phyloP scores from a whole-genome alignment of 257 asterid species.

The Catharanthus roseus region DNA sequence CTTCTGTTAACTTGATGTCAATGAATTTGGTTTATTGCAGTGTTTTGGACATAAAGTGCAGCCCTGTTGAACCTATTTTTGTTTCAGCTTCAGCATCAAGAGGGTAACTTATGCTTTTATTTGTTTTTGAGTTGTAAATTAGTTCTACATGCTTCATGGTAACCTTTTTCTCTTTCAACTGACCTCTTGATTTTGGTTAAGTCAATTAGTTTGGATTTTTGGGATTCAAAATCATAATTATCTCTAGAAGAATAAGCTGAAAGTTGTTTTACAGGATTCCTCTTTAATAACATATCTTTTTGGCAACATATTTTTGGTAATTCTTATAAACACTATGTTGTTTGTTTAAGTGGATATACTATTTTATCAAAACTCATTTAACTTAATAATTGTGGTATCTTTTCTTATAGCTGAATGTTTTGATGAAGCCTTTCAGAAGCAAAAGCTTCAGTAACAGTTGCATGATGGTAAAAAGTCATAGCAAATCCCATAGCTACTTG shows the following conservation, averaged over 20 bases:
- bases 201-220: neutral
- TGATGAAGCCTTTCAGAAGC: neutral
- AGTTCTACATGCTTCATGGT: neutral
- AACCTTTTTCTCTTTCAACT: slow-evolving; percentile 3
- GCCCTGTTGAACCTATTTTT: slow-evolving; percentile 98
- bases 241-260: neutral
- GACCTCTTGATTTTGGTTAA: neutral
- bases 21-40: slow-evolving; percentile 42
- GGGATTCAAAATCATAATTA: neutral
- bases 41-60: slow-evolving; percentile 93
- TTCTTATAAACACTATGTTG: neutral
- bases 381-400: neutral
- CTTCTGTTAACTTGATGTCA: slow-evolving; percentile 1
- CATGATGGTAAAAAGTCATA: no score
- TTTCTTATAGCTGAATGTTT: neutral
- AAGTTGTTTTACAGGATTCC: neutral
- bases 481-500: no score
- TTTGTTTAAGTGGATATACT: neutral
- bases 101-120: slow-evolving; percentile 42
- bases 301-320: neutral
- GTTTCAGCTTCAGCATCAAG: slow-evolving; percentile 93
- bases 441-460: no score
- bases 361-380: neutral
- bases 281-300: neutral
- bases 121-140: neutral